Evolutionary conservation across 2,329 filamentous ascomycete species (phyloP).

Genomic region (Botrytis medusae): DNA sequence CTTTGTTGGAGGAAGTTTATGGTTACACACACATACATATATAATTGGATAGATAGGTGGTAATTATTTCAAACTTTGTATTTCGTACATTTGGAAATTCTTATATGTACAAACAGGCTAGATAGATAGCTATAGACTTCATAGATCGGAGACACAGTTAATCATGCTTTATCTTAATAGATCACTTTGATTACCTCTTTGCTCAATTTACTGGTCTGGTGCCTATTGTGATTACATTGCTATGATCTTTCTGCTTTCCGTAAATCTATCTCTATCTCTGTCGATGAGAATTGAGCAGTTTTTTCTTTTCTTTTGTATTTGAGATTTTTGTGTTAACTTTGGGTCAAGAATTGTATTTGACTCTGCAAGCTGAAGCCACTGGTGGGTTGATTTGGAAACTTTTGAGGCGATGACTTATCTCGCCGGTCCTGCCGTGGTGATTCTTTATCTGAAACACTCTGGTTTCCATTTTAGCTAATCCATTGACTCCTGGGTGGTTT

Average conservation of each 20-base stretch:
- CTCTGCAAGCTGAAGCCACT: no score
- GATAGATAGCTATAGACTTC: neutral
- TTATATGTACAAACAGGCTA: neutral
- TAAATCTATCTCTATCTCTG: neutral
- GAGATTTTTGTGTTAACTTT: neutral
- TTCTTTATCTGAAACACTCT: neutral
- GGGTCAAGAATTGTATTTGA: neutral
- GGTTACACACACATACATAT: no score
- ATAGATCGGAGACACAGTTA: neutral
- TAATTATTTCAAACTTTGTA: neutral
- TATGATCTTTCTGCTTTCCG: neutral
- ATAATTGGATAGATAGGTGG: no score
- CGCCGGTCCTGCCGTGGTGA: neutral
- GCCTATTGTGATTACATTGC: neutral
- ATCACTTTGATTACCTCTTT: neutral
- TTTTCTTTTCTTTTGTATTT: neutral
- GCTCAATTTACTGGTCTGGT: no score
- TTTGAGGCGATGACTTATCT: neutral
- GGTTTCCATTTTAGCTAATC: neutral
- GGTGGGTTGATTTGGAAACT: neutral
- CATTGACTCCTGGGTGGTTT: neutral
- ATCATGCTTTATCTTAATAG: neutral
- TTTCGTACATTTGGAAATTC: neutral
- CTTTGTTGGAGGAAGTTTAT: no score
- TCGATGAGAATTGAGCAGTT: neutral